Evolutionary conservation across 2,329 filamentous ascomycete species (phyloP).

Genomic region (Pochonia chlamydosporia): DNA sequence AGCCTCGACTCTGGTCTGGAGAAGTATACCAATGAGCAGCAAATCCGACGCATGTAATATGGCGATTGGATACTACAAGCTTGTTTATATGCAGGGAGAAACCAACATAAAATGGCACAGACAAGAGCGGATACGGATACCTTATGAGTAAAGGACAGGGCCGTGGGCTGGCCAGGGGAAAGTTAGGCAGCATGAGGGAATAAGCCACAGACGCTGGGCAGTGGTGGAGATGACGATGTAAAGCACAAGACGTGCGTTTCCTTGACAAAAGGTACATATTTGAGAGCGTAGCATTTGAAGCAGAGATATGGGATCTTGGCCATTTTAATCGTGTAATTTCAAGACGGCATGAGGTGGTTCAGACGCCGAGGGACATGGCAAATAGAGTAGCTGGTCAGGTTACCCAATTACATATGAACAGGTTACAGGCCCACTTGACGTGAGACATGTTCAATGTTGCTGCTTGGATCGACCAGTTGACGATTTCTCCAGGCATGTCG

Average conservation of each 20-base stretch:
- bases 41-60: constrained; percentile 74
- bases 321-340: background rate
- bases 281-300: background rate
- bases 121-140: background rate
- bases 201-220: background rate
- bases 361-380: no score
- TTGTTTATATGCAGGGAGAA: no score
- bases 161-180: background rate
- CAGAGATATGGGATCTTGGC: background rate
- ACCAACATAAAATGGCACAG: background rate
- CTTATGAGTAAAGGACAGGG: background rate
- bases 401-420: no score
- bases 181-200: background rate
- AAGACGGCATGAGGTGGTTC: background rate
- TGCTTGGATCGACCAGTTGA: no score
- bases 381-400: no score
- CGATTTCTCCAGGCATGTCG: no score
- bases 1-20: constrained; percentile 76
- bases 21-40: constrained; percentile 77
- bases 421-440: no score
- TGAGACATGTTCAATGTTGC: no score
- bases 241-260: background rate
- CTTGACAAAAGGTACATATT: background rate
- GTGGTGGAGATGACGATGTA: background rate
- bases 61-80: constrained; percentile 1